phyloP scores from a whole-genome alignment of 345 rosid genomes.

The Dipteronia sinensis region DNA sequence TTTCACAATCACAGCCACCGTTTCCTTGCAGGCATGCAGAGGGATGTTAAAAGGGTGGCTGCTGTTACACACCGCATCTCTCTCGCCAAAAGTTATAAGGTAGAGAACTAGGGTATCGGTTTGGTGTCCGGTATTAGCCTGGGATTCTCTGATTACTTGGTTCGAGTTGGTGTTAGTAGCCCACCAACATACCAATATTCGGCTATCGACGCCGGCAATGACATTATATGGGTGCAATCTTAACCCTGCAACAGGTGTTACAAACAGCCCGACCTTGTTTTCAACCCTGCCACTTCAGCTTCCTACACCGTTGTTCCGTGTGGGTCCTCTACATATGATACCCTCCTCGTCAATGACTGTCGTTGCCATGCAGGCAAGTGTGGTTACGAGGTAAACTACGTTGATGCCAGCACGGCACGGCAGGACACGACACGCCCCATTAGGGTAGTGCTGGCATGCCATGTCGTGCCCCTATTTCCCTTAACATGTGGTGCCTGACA shows the following conservation, averaged over 20 bases:
- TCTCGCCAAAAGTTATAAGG: slow-evolving; percentile 5
- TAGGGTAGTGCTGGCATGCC: too few species aligned
- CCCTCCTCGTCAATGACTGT: slow-evolving; percentile 74
- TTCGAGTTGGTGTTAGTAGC: slow-evolving; percentile 87
- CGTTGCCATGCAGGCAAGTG: slow-evolving; percentile 80
- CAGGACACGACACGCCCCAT: too few species aligned
- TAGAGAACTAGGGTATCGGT: slow-evolving; percentile 72
- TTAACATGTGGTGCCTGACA: too few species aligned
- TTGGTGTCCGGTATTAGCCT: slow-evolving; percentile 91
- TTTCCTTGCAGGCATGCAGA: slow-evolving; percentile 65
- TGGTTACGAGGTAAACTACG: slow-evolving; percentile 84
- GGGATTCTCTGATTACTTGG: slow-evolving; percentile 91
- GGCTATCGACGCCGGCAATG: slow-evolving; percentile 94
- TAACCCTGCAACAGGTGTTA: slow-evolving; percentile 91
- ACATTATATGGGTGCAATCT: slow-evolving; percentile 96
- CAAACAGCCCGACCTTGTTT: slow-evolving; percentile 89
- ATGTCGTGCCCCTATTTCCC: too few species aligned
- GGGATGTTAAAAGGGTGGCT: slow-evolving; percentile 64
- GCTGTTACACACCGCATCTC: slow-evolving; percentile 56
- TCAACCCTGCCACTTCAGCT: slow-evolving; percentile 77
- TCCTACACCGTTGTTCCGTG: slow-evolving; percentile 79
- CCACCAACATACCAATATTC: slow-evolving; percentile 82
- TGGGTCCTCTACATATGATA: slow-evolving; percentile 71
- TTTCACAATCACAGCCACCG: too few species aligned
- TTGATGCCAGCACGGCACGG: too few species aligned